phyloP scores from a whole-genome alignment of 345 rosid species.

The Hirschfeldia incana region DNA sequence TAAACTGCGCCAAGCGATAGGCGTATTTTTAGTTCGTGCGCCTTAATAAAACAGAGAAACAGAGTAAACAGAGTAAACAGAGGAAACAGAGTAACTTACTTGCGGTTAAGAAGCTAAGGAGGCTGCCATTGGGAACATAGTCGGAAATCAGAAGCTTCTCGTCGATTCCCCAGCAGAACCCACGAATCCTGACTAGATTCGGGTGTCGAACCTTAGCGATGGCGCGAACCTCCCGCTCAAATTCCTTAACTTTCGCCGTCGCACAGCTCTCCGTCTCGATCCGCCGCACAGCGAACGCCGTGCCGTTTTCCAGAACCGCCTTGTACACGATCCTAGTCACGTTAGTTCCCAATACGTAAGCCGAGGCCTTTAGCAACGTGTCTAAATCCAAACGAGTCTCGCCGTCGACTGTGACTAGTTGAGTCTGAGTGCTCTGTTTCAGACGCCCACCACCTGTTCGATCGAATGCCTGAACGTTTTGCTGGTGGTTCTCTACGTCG shows the following conservation, averaged over 20 bases:
- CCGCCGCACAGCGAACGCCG: conserved; percentile 72
- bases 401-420: conserved; percentile 61
- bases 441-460: conserved; percentile 23
- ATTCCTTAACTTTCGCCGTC: conserved; percentile 53
- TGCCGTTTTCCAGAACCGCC: conserved; percentile 74
- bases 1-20: background rate
- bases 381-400: conserved; percentile 71
- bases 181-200: conserved; percentile 68
- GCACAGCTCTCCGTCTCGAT: conserved; percentile 64
- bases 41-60: background rate
- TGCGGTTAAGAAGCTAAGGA: conserved; percentile 39
- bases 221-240: conserved; percentile 56
- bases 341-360: conserved; percentile 67
- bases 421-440: conserved; percentile 37
- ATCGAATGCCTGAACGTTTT: conserved; percentile 9
- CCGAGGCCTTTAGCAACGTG: conserved; percentile 76
- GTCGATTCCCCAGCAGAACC: conserved; percentile 78
- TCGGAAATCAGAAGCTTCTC: conserved; percentile 90
- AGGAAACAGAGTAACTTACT: too few relatives aligned
- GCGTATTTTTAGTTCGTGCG: background rate
- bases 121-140: conserved; percentile 68
- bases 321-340: conserved; percentile 70
- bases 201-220: conserved; percentile 71
- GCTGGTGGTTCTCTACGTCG: conserved; percentile 46
- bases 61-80: too few relatives aligned